Evolutionary conservation across 2,329 filamentous ascomycete genomes (phyloP).

Genomic region (Colletotrichum cuscutae): DNA sequence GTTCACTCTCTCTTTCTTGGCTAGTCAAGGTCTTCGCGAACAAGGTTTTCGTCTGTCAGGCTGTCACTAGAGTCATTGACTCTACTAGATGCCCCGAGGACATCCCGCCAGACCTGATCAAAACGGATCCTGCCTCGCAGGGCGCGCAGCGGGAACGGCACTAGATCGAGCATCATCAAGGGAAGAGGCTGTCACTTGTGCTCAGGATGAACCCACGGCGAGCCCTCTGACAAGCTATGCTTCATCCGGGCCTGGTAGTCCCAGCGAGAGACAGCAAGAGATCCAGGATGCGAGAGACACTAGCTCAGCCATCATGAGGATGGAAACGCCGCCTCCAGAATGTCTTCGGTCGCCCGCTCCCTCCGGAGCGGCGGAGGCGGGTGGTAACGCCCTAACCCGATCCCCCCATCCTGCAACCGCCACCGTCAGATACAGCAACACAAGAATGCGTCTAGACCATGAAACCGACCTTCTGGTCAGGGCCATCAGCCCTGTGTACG

Average conservation of each 20-base stretch:
- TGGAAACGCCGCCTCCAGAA: neutral
- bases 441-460: conserved; percentile 12
- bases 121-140: neutral
- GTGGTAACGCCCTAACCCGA: neutral
- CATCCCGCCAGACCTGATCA: neutral
- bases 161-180: neutral
- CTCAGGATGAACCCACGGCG: conserved; percentile 19
- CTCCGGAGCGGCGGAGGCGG: conserved; percentile 1
- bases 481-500: conserved; percentile 5
- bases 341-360: neutral
- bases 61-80: neutral
- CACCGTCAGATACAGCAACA: conserved; percentile 10
- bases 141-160: neutral
- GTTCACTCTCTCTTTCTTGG: neutral
- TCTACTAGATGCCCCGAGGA: neutral
- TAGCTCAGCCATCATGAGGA: neutral
- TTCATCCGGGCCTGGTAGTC: conserved; percentile 16
- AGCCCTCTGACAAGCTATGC: conserved; percentile 16
- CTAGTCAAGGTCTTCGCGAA: neutral
- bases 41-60: neutral
- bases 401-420: conserved; percentile 13
- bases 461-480: neutral
- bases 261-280: neutral
- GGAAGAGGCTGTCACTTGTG: neutral
- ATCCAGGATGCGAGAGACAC: neutral